Evolutionary conservation across 2,329 filamentous ascomycete species (phyloP).

Genomic region (Ceratocystis huliohia): DNA sequence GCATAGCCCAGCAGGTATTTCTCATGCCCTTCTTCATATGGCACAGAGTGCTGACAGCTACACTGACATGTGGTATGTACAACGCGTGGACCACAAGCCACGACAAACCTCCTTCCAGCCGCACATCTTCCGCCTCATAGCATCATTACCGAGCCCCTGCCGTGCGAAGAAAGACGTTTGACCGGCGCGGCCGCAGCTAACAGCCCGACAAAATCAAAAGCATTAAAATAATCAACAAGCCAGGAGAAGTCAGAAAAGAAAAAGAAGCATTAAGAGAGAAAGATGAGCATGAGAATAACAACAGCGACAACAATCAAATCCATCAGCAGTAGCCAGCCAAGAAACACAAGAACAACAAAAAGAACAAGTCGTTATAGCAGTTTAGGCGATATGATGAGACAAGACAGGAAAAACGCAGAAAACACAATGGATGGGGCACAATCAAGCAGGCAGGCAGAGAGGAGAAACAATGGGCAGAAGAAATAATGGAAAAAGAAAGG

Average conservation of each 20-base stretch:
- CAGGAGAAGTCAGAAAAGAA: not conserved
- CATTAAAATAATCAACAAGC: not conserved
- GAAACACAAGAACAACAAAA: slow-evolving; percentile 1
- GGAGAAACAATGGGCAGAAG: not conserved
- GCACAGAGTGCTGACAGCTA: too few relatives aligned
- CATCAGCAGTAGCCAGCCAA: not conserved
- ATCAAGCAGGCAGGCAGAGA: not conserved
- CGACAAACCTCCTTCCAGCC: too few relatives aligned
- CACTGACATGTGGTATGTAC: too few relatives aligned
- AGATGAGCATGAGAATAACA: not conserved
- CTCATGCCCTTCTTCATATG: too few relatives aligned
- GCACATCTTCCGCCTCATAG: too few relatives aligned
- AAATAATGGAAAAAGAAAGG: not conserved
- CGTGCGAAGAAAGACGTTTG: too few relatives aligned
- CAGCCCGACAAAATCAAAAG: not conserved
- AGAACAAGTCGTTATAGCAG: not conserved
- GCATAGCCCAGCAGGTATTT: too few relatives aligned
- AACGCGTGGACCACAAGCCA: too few relatives aligned
- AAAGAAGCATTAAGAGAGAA: not conserved
- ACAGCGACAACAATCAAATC: not conserved
- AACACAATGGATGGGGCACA: not conserved
- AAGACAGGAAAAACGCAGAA: too few relatives aligned
- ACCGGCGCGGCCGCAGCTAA: not conserved
- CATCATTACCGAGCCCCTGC: too few relatives aligned
- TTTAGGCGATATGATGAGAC: too few relatives aligned